Percentiles rank a stretch among this genome's conserved stretches.
Conservation (phyloP, 1,284 basidiomycete genomes). For the Wolfiporia cocos region DNA sequence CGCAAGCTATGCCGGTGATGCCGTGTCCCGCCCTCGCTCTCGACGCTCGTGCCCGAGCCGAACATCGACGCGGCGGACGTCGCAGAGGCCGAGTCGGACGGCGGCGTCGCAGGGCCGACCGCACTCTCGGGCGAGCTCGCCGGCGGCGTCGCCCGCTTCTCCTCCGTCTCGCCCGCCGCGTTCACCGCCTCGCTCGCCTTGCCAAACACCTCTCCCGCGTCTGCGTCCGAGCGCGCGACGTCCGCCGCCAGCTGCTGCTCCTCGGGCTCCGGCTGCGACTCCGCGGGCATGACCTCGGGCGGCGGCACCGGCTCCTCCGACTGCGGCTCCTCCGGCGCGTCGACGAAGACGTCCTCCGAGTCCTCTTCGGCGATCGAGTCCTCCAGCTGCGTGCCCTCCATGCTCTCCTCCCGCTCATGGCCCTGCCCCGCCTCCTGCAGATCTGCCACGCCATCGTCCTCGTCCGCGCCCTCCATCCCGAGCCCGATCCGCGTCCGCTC, state of each 20-base stretch:
- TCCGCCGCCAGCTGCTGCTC: not conserved
- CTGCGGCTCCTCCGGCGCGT: too few species aligned
- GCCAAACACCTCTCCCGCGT: not conserved
- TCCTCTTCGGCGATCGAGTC: not conserved
- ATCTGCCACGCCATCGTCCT: slow-evolving; percentile 8
- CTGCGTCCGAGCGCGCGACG: not conserved
- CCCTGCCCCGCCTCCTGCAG: too few species aligned
- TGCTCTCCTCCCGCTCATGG: not conserved
- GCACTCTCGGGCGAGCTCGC: slow-evolving; percentile 4
- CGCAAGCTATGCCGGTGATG: too few species aligned
- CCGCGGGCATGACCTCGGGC: not conserved
- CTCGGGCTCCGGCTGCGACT: not conserved
- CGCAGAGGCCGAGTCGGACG: not conserved
- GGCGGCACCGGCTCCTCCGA: not conserved
- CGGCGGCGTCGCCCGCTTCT: not conserved
- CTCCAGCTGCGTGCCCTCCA: slow-evolving; percentile 1
- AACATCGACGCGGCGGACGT: too few species aligned
- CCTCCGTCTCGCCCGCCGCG: not conserved
- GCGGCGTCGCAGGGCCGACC: not conserved
- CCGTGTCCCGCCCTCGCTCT: too few species aligned
- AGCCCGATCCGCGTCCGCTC: slow-evolving; percentile 18
- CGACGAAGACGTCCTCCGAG: too few species aligned
- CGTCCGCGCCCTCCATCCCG: slow-evolving; percentile 10
- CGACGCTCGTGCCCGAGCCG: too few species aligned
- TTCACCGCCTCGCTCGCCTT: slow-evolving; percentile 1